Evolutionary conservation across 768 basidiomycete genomes (phyloP).

Genomic region (Grammothele lineata): DNA sequence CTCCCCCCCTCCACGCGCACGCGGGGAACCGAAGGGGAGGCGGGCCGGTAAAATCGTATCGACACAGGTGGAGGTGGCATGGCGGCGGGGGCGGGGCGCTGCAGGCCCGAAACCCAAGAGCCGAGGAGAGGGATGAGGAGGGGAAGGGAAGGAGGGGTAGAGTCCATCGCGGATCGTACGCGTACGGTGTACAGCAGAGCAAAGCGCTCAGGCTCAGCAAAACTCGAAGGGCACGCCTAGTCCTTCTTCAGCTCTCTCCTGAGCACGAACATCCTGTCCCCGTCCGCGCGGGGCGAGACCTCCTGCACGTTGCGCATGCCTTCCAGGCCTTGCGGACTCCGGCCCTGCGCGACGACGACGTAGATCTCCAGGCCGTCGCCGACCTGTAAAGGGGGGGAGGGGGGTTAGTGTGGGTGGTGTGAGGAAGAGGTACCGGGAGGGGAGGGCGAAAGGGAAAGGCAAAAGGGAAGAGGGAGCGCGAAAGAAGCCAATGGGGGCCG

Average conservation of each 20-base stretch:
- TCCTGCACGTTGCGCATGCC: slow-evolving; percentile 57
- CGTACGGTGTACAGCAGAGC: no score
- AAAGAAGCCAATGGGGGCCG: neutral
- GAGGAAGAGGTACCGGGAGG: neutral
- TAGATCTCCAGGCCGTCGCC: slow-evolving; percentile 95
- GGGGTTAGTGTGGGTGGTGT: neutral
- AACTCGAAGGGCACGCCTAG: slow-evolving; percentile 34
- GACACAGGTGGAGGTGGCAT: neutral
- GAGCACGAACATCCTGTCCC: slow-evolving; percentile 74
- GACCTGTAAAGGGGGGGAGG: slow-evolving; percentile 47
- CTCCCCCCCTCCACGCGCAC: slow-evolving; percentile 12
- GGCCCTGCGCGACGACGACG: slow-evolving; percentile 72
- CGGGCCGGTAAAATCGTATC: slow-evolving; percentile 1
- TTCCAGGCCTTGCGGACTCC: slow-evolving; percentile 55
- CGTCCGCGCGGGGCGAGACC: slow-evolving; percentile 53
- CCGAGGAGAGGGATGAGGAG: neutral
- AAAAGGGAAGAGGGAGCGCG: neutral
- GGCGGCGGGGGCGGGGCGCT: no score
- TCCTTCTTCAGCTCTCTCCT: slow-evolving; percentile 83
- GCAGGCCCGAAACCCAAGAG: neutral
- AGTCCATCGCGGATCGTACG: no score
- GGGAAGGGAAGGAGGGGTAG: neutral
- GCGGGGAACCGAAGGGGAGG: slow-evolving; percentile 3
- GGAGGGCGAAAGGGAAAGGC: neutral
- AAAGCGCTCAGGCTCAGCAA: no score